phyloP scores from a whole-genome alignment of 768 basidiomycete genomes.

The Suillus americanus region DNA sequence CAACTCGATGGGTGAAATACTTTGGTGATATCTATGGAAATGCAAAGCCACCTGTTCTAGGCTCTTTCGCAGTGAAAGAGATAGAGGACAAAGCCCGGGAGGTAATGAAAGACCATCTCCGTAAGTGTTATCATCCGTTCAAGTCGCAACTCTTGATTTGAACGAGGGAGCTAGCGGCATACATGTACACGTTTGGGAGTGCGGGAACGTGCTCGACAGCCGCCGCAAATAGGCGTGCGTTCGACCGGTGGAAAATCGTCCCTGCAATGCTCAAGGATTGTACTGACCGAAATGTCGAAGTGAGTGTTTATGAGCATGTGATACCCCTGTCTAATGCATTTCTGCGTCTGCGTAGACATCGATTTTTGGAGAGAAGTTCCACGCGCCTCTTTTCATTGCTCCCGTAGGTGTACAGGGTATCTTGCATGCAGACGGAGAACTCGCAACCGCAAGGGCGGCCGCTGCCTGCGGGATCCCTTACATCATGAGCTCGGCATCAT shows the following conservation, averaged over 20 bases:
- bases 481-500: conserved; percentile 74
- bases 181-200: conserved; percentile 74
- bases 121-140: conserved; percentile 32
- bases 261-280: conserved; percentile 75
- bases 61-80: conserved; percentile 60
- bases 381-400: conserved; percentile 63
- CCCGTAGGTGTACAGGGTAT: conserved; percentile 82
- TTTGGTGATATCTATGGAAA: conserved; percentile 20
- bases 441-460: conserved; percentile 68
- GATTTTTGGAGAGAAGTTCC: conserved; percentile 65
- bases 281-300: conserved; percentile 58
- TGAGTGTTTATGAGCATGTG: conserved; percentile 25
- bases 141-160: neutral
- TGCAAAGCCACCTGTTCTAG: conserved; percentile 34
- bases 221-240: conserved; percentile 59
- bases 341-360: conserved; percentile 47
- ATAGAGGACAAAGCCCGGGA: conserved; percentile 69
- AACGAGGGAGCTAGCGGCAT: conserved; percentile 47
- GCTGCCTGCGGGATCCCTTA: conserved; percentile 61
- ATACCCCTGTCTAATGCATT: neutral
- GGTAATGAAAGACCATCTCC: conserved; percentile 54
- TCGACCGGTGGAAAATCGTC: conserved; percentile 72
- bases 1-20: conserved; percentile 28
- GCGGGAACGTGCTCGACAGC: conserved; percentile 74
- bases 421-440: conserved; percentile 68